Conservation (phyloP, 306 rosid species). For the Ormosia semicastrata region DNA sequence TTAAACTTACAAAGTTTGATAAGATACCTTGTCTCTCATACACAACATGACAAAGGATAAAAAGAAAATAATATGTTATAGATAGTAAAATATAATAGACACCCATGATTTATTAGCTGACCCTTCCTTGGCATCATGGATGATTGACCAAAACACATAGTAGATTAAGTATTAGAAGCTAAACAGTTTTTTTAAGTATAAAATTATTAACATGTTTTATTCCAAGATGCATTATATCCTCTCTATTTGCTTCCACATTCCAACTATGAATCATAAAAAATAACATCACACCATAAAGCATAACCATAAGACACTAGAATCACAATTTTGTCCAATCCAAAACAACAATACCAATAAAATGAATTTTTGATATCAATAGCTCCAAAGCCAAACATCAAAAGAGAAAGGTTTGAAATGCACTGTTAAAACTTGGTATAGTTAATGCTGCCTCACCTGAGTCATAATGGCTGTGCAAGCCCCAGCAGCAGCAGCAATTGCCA, state of each 20-base stretch:
- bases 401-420: neutral
- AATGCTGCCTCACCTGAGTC: conserved; percentile 75
- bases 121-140: conserved; percentile 2
- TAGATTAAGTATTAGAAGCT: neutral
- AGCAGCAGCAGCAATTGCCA: conserved; percentile 93
- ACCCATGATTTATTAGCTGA: neutral
- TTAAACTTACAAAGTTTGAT: conserved; percentile 30
- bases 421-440: neutral
- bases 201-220: neutral
- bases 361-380: neutral
- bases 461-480: conserved; percentile 92
- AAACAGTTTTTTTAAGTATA: neutral
- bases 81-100: neutral
- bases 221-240: neutral
- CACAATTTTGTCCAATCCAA: neutral
- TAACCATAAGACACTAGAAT: neutral
- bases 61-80: neutral
- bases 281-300: neutral
- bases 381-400: neutral
- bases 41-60: conserved; percentile 14
- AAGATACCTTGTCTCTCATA: conserved; percentile 6
- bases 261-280: conserved; percentile 8
- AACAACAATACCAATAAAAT: neutral
- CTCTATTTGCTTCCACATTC: neutral
- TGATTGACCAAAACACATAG: neutral